Conservation (phyloP, 352 stramenopile species). For the Phytophthora pini region DNA sequence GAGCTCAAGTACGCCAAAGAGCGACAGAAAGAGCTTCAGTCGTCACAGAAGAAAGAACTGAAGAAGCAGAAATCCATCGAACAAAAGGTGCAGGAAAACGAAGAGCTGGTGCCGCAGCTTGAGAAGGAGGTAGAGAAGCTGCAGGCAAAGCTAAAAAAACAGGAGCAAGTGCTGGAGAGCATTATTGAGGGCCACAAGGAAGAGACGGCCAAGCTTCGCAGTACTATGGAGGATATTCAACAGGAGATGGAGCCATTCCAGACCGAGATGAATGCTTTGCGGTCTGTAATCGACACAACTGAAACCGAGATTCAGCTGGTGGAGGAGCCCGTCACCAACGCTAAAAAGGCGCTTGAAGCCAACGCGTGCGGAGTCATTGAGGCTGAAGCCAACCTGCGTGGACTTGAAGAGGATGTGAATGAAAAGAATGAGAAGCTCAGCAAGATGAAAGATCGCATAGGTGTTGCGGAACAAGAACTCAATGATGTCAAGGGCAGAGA, state of each 20-base stretch:
- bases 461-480: slow-evolving; percentile 86
- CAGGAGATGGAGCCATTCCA: slow-evolving; percentile 84
- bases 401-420: slow-evolving; percentile 68
- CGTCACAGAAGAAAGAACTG: slow-evolving; percentile 88
- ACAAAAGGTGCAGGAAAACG: slow-evolving; percentile 85
- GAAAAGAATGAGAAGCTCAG: slow-evolving; percentile 61
- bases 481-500: slow-evolving; percentile 66
- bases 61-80: slow-evolving; percentile 92
- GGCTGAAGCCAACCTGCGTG: slow-evolving; percentile 58
- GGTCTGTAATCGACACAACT: slow-evolving; percentile 81
- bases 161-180: slow-evolving; percentile 91
- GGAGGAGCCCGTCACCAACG: slow-evolving; percentile 72
- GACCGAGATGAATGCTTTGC: slow-evolving; percentile 71
- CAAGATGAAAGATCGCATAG: slow-evolving; percentile 74
- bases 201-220: slow-evolving; percentile 73
- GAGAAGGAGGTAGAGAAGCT: slow-evolving; percentile 84
- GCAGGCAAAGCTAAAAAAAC: slow-evolving; percentile 73
- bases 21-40: slow-evolving; percentile 92
- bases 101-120: slow-evolving; percentile 89
- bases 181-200: slow-evolving; percentile 82
- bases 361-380: slow-evolving; percentile 65
- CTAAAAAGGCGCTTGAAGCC: slow-evolving; percentile 81
- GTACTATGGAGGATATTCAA: slow-evolving; percentile 78
- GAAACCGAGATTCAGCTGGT: slow-evolving; percentile 85
- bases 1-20: slow-evolving; percentile 97